Percentiles rank a stretch among this genome's conserved stretches.
Conservation (phyloP, 495 filamentous ascomycete species). For the Pyronema domesticum region DNA sequence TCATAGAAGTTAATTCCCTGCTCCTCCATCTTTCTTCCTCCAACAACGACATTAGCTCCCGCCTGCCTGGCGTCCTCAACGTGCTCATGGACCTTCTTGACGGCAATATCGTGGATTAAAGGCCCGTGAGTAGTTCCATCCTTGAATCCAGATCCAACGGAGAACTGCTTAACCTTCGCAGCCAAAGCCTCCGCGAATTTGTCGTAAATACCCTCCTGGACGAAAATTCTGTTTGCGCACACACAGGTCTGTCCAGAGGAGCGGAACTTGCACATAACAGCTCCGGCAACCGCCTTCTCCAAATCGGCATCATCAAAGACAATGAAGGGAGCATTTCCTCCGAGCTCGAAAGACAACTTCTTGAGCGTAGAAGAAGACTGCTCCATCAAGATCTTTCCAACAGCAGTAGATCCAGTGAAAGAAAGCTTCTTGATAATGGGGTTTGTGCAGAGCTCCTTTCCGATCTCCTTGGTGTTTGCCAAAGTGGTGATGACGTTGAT, state of each 20-base stretch:
- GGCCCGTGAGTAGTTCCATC: conserved; percentile 61
- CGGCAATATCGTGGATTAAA: conserved; percentile 58
- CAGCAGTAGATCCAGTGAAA: conserved; percentile 72
- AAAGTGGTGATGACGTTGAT: conserved; percentile 64
- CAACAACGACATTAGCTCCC: conserved; percentile 51
- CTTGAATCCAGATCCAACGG: conserved; percentile 58
- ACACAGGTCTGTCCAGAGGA: conserved; percentile 82
- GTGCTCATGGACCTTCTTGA: conserved; percentile 59
- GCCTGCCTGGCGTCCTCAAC: conserved; percentile 59
- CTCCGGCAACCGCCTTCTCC: conserved; percentile 56
- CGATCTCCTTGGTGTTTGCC: conserved; percentile 54
- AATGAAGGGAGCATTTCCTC: conserved; percentile 85
- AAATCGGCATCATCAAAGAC: conserved; percentile 84
- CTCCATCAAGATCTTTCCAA: conserved; percentile 78
- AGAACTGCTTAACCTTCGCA: conserved; percentile 58
- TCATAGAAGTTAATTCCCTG: conserved; percentile 64
- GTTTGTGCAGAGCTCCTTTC: conserved; percentile 51
- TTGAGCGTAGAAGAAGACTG: conserved; percentile 68
- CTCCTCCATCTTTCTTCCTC: conserved; percentile 47
- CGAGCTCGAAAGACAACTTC: conserved; percentile 72
- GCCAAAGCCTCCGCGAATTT: conserved; percentile 52
- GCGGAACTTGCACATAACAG: conserved; percentile 66
- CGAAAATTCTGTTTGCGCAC: conserved; percentile 71
- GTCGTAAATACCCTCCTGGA: conserved; percentile 65
- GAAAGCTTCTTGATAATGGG: conserved; percentile 64